Percentiles rank a stretch among this genome's conserved stretches.
Conservation (phyloP, 495 filamentous ascomycete genomes). For the Pyrenula aspistea region DNA sequence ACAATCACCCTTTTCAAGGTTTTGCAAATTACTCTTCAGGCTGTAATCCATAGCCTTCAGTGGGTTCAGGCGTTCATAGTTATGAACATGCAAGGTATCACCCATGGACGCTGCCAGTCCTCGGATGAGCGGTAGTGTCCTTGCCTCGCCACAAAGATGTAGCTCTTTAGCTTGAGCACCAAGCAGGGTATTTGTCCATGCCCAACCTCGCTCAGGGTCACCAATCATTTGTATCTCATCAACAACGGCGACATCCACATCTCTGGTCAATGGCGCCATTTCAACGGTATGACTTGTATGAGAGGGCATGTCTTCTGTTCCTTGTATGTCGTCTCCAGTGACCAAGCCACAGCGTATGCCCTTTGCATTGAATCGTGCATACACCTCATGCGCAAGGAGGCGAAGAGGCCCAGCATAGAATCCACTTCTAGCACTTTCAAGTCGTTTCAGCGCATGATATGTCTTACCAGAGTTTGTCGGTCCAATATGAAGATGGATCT, state of each 20-base stretch:
- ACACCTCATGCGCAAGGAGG: conserved; percentile 88
- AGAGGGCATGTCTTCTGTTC: conserved; percentile 32
- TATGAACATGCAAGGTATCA: conserved; percentile 68
- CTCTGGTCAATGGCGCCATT: conserved; percentile 66
- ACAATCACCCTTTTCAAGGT: conserved; percentile 80
- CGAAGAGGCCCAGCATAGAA: conserved; percentile 88
- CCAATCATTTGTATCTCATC: conserved; percentile 99
- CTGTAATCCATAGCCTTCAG: conserved; percentile 52
- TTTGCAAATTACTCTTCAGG: conserved; percentile 45
- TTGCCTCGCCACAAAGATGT: conserved; percentile 86
- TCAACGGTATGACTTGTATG: conserved; percentile 89
- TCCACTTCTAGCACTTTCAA: conserved; percentile 62
- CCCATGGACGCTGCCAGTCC: conserved; percentile 71
- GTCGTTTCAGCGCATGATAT: conserved; percentile 81
- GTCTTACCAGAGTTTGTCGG: conserved; percentile 99
- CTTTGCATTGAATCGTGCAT: conserved; percentile 62
- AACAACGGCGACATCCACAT: conserved; percentile 83
- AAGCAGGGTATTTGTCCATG: conserved; percentile 89
- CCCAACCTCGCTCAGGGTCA: conserved; percentile 72
- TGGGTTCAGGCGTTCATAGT: conserved; percentile 72
- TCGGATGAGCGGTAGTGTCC: conserved; percentile 66
- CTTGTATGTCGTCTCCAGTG: conserved; percentile 78
- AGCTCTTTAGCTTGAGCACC: conserved; percentile 78
- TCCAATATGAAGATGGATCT: conserved; percentile 85
- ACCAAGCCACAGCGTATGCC: conserved; percentile 66